Percentiles rank a stretch among this genome's conserved stretches.
Evolutionary conservation across 2,329 filamentous ascomycete genomes (phyloP).

Genomic region (Colletotrichum spinosum): DNA sequence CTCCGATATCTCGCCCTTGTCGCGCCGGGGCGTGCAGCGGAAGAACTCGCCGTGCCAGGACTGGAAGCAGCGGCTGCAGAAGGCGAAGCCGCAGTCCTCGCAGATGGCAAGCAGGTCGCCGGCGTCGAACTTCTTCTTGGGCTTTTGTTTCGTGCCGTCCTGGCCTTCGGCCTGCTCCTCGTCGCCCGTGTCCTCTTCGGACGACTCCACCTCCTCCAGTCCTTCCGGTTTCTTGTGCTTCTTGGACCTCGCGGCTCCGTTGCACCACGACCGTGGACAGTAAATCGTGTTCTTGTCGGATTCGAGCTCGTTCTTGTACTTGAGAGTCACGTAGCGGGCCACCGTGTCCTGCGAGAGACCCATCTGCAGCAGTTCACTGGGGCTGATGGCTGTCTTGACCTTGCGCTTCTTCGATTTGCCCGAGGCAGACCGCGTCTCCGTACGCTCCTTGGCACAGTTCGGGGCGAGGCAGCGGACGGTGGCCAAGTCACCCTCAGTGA

Average conservation of each 20-base stretch:
- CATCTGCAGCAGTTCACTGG: slow-evolving; percentile 86
- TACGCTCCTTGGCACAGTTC: slow-evolving; percentile 76
- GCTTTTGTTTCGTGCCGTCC: slow-evolving; percentile 36
- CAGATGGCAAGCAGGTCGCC: slow-evolving; percentile 84
- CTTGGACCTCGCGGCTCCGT: slow-evolving; percentile 84
- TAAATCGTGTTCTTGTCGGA: slow-evolving; percentile 92
- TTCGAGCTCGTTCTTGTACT: slow-evolving; percentile 92
- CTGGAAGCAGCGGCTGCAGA: slow-evolving; percentile 76
- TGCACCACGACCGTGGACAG: slow-evolving; percentile 92
- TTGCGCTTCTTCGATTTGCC: slow-evolving; percentile 61
- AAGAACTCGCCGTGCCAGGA: slow-evolving; percentile 94
- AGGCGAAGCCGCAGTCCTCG: slow-evolving; percentile 89
- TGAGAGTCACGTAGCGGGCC: slow-evolving; percentile 87
- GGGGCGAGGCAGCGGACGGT: slow-evolving; percentile 85
- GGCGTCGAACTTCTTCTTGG: slow-evolving; percentile 49
- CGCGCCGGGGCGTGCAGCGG: slow-evolving; percentile 74
- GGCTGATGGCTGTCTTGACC: slow-evolving; percentile 76
- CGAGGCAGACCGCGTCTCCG: slow-evolving; percentile 46
- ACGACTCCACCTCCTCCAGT: slow-evolving; percentile 68
- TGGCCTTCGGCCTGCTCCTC: slow-evolving; percentile 44
- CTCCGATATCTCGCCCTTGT: slow-evolving; percentile 77
- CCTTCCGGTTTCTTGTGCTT: slow-evolving; percentile 78
- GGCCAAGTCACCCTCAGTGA: slow-evolving; percentile 84
- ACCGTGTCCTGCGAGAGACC: slow-evolving; percentile 78
- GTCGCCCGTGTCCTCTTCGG: slow-evolving; percentile 61